Percentiles rank a stretch among this genome's conserved stretches.
phyloP scores from a whole-genome alignment of 1,284 basidiomycete genomes.

The Irpex sp. region DNA sequence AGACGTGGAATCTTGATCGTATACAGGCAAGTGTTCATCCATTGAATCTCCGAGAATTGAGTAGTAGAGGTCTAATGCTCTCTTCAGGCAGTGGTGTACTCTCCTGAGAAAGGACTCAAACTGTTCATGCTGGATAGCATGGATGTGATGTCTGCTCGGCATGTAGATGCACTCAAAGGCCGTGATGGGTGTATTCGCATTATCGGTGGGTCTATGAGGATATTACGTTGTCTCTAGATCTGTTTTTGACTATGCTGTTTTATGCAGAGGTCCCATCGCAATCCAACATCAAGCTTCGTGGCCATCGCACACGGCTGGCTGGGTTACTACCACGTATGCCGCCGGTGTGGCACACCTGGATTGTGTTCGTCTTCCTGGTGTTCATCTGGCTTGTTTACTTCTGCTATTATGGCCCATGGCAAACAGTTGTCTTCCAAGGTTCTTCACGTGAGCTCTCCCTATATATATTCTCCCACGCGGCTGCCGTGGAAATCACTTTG shows the following conservation, averaged over 20 bases:
- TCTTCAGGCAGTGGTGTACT: not conserved
- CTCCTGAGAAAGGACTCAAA: not conserved
- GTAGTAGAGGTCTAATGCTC: not conserved
- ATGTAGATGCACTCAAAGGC: not conserved
- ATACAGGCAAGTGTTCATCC: not conserved
- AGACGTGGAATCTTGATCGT: not conserved
- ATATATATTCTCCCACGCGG: too few species aligned
- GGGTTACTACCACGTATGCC: not conserved
- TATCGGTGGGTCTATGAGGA: not conserved
- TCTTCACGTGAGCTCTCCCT: not conserved
- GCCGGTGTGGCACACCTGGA: not conserved
- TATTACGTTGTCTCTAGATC: not conserved
- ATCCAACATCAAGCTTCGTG: not conserved
- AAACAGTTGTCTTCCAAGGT: not conserved
- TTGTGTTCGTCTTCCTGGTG: not conserved
- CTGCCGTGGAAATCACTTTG: too few species aligned
- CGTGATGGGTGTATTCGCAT: not conserved
- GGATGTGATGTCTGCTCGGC: not conserved
- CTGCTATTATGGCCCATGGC: not conserved
- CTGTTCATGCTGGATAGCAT: not conserved
- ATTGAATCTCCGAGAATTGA: not conserved
- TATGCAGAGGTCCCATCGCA: not conserved
- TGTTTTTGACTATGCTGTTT: not conserved
- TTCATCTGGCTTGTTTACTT: not conserved
- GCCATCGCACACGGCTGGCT: not conserved